A percentile compares a stretch with the other conserved stretches of the same genome.
Conservation (phyloP, 2,329 filamentous ascomycete species). For the Colletotrichum sp. region DNA sequence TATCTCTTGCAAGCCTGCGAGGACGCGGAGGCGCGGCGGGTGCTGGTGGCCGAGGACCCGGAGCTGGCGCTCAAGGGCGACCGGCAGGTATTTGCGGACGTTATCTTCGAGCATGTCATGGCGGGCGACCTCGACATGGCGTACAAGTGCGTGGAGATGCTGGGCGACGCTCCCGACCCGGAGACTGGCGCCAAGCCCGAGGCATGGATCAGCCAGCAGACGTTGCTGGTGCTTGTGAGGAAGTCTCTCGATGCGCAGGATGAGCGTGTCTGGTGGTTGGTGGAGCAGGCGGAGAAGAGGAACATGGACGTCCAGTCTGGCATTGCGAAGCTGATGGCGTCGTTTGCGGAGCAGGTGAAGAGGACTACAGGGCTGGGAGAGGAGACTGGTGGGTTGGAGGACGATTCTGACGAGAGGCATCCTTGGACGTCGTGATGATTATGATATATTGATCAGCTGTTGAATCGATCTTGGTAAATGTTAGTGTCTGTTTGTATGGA, state of each 20-base stretch:
- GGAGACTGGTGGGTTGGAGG: not conserved
- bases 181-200: not conserved
- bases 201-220: constrained; percentile 5
- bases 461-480: not conserved
- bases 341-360: constrained; percentile 15
- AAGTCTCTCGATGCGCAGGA: constrained; percentile 16
- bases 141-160: constrained; percentile 13
- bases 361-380: not conserved
- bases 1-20: constrained; percentile 34
- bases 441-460: not conserved
- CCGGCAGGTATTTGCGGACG: not conserved
- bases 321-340: constrained; percentile 16
- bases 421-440: not conserved
- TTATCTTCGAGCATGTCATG: constrained; percentile 4
- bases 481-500: rapidly evolving
- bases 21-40: constrained; percentile 26
- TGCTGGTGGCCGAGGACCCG: constrained; percentile 34
- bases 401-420: not conserved
- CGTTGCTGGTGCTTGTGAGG: constrained; percentile 12
- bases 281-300: constrained; percentile 18
- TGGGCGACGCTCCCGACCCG: not conserved
- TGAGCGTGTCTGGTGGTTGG: constrained; percentile 15
- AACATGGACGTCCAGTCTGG: constrained; percentile 16
- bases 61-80: constrained; percentile 21
- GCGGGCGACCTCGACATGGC: constrained; percentile 12